Conservation (phyloP, 225 moss, liverwort and hornwort genomes). For the Lunularia cruciata region DNA sequence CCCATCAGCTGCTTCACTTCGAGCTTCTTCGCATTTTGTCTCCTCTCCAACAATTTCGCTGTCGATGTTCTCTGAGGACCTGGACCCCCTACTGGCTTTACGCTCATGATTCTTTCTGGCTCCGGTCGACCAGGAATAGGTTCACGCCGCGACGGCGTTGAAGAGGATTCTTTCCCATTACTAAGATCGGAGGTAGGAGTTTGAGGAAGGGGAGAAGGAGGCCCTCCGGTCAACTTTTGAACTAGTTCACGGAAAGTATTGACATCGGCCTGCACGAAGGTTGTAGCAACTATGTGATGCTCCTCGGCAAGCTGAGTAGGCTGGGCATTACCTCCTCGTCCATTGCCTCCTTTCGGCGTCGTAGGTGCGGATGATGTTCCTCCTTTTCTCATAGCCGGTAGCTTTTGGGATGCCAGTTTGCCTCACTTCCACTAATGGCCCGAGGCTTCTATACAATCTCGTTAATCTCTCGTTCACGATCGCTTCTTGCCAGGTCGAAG, state of each 20-base stretch:
- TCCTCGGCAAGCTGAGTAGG: slow-evolving; percentile 48
- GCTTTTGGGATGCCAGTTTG: slow-evolving; percentile 24
- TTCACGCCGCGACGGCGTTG: slow-evolving; percentile 18
- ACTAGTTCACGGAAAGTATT: slow-evolving; percentile 46
- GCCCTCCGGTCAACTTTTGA: slow-evolving; percentile 48
- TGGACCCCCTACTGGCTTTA: slow-evolving; percentile 44
- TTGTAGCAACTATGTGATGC: slow-evolving; percentile 51
- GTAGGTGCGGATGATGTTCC: slow-evolving; percentile 44
- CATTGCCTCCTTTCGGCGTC: slow-evolving; percentile 44
- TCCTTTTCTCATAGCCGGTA: slow-evolving; percentile 42
- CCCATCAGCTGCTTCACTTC: slow-evolving; percentile 54
- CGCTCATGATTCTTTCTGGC: slow-evolving; percentile 29
- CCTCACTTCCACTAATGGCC: not conserved
- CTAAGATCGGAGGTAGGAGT: slow-evolving; percentile 27
- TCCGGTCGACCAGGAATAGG: slow-evolving; percentile 28
- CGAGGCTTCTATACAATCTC: not conserved
- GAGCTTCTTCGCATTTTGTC: slow-evolving; percentile 48
- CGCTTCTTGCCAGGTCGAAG: not conserved
- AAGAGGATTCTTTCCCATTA: slow-evolving; percentile 21
- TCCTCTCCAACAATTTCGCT: slow-evolving; percentile 46
- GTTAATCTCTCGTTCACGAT: not conserved
- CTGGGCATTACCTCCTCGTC: slow-evolving; percentile 35
- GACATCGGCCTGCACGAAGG: slow-evolving; percentile 51
- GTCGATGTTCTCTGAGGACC: slow-evolving; percentile 48
- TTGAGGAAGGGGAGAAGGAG: slow-evolving; percentile 38